These are phyloP conservation scores for Elaeis guineensis DNA, from an alignment of 176 grass and related monocot species.

Conservation along the genomic window DNA sequence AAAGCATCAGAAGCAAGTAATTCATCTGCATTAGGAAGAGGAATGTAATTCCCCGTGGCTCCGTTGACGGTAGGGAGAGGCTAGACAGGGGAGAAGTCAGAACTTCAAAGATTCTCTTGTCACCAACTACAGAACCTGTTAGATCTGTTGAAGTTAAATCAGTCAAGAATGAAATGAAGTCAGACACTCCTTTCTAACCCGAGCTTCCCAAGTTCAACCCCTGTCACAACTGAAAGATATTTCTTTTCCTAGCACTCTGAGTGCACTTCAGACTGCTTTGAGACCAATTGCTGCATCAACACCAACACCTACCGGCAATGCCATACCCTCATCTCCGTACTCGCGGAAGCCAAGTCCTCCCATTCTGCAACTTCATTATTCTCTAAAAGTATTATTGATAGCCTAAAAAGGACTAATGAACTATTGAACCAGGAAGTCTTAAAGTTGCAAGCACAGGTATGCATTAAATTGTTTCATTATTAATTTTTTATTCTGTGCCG, in stretches of 20 bases:
- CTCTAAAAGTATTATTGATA: constrained; percentile 41
- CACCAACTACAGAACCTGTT: constrained; percentile 37
- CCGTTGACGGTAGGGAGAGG: constrained; percentile 58
- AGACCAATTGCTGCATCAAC: constrained; percentile 54
- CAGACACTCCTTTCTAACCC: constrained; percentile 41
- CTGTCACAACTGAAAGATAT: constrained; percentile 49
- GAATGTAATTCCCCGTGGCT: constrained; percentile 56
- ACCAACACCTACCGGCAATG: constrained; percentile 18
- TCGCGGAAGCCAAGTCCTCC: constrained; percentile 36
- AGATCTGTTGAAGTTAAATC: constrained; percentile 23
- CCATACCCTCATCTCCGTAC: constrained; percentile 32
- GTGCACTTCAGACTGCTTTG: constrained; percentile 41
- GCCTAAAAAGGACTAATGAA: constrained; percentile 52
- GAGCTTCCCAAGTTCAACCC: constrained; percentile 51
- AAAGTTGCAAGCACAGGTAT: constrained; percentile 67
- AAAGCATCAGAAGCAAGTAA: constrained; percentile 47
- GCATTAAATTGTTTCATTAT: neutral
- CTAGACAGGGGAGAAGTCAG: constrained; percentile 45
- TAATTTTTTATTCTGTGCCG: too few relatives aligned
- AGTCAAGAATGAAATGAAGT: constrained; percentile 50
- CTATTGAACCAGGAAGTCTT: constrained; percentile 51
- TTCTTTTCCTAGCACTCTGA: constrained; percentile 45
- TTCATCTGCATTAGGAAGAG: constrained; percentile 33
- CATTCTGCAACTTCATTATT: constrained; percentile 29
- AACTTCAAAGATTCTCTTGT: constrained; percentile 50